Percentiles rank a stretch among this genome's conserved stretches.
Conservation (phyloP, 352 stramenopile species). For the Phytophthora brassicae region DNA sequence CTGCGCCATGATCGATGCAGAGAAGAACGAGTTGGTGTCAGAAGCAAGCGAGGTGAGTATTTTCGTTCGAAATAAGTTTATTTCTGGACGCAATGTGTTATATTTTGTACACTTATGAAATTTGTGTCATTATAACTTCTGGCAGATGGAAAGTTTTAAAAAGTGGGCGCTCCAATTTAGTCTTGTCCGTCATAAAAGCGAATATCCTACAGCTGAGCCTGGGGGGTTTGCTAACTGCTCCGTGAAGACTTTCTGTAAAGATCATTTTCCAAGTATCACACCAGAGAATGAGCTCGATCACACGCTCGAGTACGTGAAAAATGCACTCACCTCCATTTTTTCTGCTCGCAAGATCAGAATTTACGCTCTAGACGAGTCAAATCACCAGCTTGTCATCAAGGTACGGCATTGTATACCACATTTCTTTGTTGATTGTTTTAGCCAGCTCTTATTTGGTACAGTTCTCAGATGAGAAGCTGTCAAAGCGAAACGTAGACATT, state of each 20-base stretch:
- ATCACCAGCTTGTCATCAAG: constrained; percentile 56
- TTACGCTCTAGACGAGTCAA: constrained; percentile 53
- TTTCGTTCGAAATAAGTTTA: too few relatives aligned
- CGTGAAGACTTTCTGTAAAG: constrained; percentile 73
- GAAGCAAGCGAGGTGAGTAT: constrained; percentile 48
- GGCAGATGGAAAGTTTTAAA: constrained; percentile 76
- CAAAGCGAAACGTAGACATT: constrained; percentile 39
- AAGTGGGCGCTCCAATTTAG: constrained; percentile 73
- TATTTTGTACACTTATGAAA: too few relatives aligned
- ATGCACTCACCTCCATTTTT: constrained; percentile 56
- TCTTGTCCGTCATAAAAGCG: constrained; percentile 42
- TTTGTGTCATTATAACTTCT: too few relatives aligned
- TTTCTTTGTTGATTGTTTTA: neutral
- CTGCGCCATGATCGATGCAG: constrained; percentile 40
- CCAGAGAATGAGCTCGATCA: constrained; percentile 81
- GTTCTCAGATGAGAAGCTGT: constrained; percentile 65
- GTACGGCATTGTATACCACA: constrained; percentile 24
- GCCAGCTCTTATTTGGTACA: constrained; percentile 13
- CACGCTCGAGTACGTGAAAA: constrained; percentile 71
- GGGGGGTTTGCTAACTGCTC: constrained; percentile 60
- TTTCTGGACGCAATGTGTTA: too few relatives aligned
- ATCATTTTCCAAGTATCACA: constrained; percentile 72
- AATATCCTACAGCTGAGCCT: constrained; percentile 34
- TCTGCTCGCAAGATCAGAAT: constrained; percentile 58
- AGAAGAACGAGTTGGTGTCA: constrained; percentile 37